phyloP scores from a whole-genome alignment of 2,329 filamentous ascomycete genomes.

The Rutstroemia sydowiana region DNA sequence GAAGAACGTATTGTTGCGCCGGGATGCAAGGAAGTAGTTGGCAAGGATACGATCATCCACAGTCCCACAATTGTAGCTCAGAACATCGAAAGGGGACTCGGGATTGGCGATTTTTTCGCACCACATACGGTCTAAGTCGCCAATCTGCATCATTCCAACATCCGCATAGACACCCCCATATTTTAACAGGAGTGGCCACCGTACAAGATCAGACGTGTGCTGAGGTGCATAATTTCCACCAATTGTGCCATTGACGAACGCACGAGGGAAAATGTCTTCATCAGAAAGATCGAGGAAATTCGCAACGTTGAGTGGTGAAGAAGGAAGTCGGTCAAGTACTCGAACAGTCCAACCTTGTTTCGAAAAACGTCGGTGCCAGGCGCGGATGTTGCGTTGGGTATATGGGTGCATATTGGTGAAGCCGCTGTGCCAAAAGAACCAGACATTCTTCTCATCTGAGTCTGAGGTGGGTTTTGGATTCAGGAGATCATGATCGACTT shows the following conservation, averaged over 20 bases:
- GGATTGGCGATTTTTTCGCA: constrained; percentile 40
- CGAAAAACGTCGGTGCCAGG: constrained; percentile 46
- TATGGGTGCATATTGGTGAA: constrained; percentile 43
- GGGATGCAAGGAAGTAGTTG: constrained; percentile 42
- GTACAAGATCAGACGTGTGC: constrained; percentile 51
- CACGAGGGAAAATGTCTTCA: constrained; percentile 38
- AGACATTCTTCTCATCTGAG: constrained; percentile 49
- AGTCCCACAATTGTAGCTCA: constrained; percentile 38
- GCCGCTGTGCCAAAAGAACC: constrained; percentile 52
- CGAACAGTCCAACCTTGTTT: constrained; percentile 46
- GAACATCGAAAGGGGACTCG: constrained; percentile 38
- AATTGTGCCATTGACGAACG: constrained; percentile 43
- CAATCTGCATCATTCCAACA: constrained; percentile 49
- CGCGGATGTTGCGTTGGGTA: constrained; percentile 43
- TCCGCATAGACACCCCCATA: constrained; percentile 54
- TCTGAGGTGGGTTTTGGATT: constrained; percentile 33
- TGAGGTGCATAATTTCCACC: constrained; percentile 43
- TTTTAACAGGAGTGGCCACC: constrained; percentile 47
- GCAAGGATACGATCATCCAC: constrained; percentile 33
- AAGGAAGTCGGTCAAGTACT: constrained; percentile 39
- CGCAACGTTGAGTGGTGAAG: constrained; percentile 40
- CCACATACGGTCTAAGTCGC: constrained; percentile 49
- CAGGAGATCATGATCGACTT: constrained; percentile 38
- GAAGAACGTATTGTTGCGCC: constrained; percentile 41
- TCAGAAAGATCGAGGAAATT: constrained; percentile 42